phyloP scores from a whole-genome alignment of 2,329 filamentous ascomycete genomes.

The Fusarium sp. region DNA sequence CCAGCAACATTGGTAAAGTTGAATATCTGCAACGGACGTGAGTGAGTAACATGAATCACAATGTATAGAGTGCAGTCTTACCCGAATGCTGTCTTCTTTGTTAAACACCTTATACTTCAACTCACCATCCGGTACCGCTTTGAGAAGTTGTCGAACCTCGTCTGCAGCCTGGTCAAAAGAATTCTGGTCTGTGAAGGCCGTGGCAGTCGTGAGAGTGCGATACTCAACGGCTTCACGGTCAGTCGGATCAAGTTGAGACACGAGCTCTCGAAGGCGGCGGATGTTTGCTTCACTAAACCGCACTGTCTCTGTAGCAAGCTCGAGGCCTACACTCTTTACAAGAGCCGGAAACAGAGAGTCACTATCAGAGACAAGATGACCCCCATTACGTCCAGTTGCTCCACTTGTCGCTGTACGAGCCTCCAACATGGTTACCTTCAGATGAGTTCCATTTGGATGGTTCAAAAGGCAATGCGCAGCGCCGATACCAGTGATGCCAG shows the following conservation, averaged over 20 bases:
- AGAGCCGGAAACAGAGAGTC: slow-evolving; percentile 57
- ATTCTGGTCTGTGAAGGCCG: slow-evolving; percentile 16
- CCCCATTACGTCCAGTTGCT: slow-evolving; percentile 53
- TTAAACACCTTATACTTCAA: slow-evolving; percentile 25
- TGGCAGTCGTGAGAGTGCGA: slow-evolving; percentile 21
- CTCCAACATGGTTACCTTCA: slow-evolving; percentile 48
- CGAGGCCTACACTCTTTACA: slow-evolving; percentile 49
- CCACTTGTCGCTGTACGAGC: slow-evolving; percentile 49
- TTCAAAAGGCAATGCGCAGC: slow-evolving; percentile 46
- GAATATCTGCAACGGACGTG: slow-evolving; percentile 3
- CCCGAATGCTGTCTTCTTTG: slow-evolving; percentile 1
- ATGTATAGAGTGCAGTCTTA: background rate
- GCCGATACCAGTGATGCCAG: slow-evolving; percentile 50
- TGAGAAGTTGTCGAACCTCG: slow-evolving; percentile 5
- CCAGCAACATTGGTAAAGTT: slow-evolving; percentile 22
- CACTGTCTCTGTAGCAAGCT: slow-evolving; percentile 59
- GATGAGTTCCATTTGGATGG: slow-evolving; percentile 6
- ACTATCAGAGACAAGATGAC: slow-evolving; percentile 51
- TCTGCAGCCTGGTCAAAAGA: slow-evolving; percentile 21
- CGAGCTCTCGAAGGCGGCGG: slow-evolving; percentile 20
- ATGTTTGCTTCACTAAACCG: slow-evolving; percentile 55
- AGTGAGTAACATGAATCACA: no score
- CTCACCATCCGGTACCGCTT: slow-evolving; percentile 22
- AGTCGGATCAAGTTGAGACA: slow-evolving; percentile 5
- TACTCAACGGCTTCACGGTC: slow-evolving; percentile 30